Conservation (phyloP, 192 early-diverging fungal genomes). For the Backusella westeae region DNA sequence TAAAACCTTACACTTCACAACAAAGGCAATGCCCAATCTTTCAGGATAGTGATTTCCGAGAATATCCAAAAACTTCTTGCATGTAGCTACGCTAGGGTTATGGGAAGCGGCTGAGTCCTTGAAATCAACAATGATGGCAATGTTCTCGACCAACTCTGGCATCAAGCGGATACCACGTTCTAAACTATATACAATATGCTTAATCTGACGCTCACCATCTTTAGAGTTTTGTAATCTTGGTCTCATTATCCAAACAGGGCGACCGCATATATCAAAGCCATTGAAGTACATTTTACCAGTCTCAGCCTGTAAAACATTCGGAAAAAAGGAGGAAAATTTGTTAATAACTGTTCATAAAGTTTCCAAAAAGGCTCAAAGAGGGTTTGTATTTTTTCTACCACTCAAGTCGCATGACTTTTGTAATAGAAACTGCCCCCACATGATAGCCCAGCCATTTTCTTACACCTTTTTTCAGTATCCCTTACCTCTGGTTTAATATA, state of each 20-base stretch:
- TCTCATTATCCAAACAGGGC: constrained; percentile 77
- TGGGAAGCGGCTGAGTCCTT: constrained; percentile 62
- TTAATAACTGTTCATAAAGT: background rate
- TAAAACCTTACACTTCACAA: constrained; percentile 58
- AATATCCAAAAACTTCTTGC: constrained; percentile 78
- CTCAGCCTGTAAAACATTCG: constrained; percentile 39
- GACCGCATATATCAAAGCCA: constrained; percentile 77
- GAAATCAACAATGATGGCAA: constrained; percentile 84
- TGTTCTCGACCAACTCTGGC: constrained; percentile 73
- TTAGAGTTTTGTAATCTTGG: constrained; percentile 81
- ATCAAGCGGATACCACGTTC: constrained; percentile 74
- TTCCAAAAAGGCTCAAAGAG: background rate
- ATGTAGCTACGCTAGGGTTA: constrained; percentile 67
- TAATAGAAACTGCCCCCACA: background rate
- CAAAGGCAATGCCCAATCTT: constrained; percentile 62
- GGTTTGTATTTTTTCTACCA: constrained; percentile 9
- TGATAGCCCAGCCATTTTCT: background rate
- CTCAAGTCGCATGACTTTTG: constrained; percentile 4
- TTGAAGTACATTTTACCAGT: constrained; percentile 84
- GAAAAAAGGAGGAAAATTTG: background rate
- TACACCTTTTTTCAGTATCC: background rate
- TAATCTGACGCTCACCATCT: constrained; percentile 68
- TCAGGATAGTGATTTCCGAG: constrained; percentile 92
- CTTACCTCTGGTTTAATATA: constrained; percentile 72
- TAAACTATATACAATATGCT: constrained; percentile 79